These are phyloP conservation scores for Termitomyces sp. DNA, from an alignment of 768 basidiomycete species.

Conservation along the genomic window DNA sequence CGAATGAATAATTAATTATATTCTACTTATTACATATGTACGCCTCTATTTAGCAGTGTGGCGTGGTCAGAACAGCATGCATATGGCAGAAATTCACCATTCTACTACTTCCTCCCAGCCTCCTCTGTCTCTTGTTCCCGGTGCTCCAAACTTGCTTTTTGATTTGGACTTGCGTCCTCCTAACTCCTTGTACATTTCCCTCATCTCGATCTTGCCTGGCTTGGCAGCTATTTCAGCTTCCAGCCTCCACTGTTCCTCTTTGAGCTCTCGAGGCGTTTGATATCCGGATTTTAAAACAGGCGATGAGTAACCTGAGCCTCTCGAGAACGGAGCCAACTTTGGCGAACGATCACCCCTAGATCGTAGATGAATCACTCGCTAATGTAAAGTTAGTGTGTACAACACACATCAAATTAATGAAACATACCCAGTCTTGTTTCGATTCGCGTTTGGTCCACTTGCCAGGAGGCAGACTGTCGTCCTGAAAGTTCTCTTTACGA, in stretches of 20 bases:
- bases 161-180: slow-evolving; percentile 75
- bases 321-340: slow-evolving; percentile 28
- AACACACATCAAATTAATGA: background rate
- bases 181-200: slow-evolving; percentile 87
- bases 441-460: slow-evolving; percentile 94
- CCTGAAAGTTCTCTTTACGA: slow-evolving; percentile 81
- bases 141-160: slow-evolving; percentile 71
- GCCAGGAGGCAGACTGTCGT: slow-evolving; percentile 68
- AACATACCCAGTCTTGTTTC: slow-evolving; percentile 84
- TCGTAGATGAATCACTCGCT: slow-evolving; percentile 52
- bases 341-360: slow-evolving; percentile 37
- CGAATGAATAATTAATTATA: background rate
- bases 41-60: background rate
- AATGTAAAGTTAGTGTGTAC: slow-evolving; percentile 7
- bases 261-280: slow-evolving; percentile 73
- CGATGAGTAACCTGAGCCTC: slow-evolving; percentile 45
- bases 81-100: slow-evolving; percentile 8
- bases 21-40: background rate
- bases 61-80: background rate
- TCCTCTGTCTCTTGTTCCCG: slow-evolving; percentile 67
- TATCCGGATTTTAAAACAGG: slow-evolving; percentile 50
- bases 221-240: slow-evolving; percentile 45
- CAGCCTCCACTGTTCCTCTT: slow-evolving; percentile 70
- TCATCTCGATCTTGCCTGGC: slow-evolving; percentile 81
- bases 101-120: slow-evolving; percentile 54